Evolutionary conservation across 768 basidiomycete species (phyloP), one percentile per base, ranked within the genome.

Genomic region (Pisolithus marmoratus): DNA sequence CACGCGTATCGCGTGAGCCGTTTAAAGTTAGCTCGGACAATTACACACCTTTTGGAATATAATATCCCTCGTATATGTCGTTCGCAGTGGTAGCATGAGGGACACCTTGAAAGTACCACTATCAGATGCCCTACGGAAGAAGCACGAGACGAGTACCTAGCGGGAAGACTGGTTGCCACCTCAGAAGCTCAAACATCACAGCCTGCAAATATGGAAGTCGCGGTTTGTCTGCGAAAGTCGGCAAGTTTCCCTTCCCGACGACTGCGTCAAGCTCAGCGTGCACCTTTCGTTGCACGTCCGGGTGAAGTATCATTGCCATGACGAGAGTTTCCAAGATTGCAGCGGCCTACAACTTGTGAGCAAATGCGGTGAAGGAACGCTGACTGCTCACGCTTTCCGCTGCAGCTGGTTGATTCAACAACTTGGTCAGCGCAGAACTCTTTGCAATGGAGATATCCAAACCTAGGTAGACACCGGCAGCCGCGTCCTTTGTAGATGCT

Each of bases 181-280:
- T 55, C 41, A 60, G 24, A 6, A 61, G 15, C 44, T 68, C 67
- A 26, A 58, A 62, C 22, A 61, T 48, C 17, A 67, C 26, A 0
- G 63, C 62, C 4, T 64, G 56, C 4, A 65, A 31, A 49, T 64
- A 68, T 4, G 67, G 63, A 31, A 69, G 56, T 14, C 43, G 54
- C 5, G 53, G 37, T 34, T 50, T 52, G 41, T 70, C 66, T 3
- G 54, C 51, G n/a, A 63, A 65, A 22, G 52, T 56, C 8, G 67
- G 68, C 3, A 66, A 42, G 14, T 60, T 48, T 29, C 57, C 58
- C n/a, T 46, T 49, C 14, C 58, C 60, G 1, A 64, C 29, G 9
- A 66, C 59, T 3, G 34, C 8, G 41, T 68, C 65, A 3, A 70
- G 54, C 26, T 70, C 63, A 2, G 51, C 56, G 27, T 63, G 65